These are phyloP conservation scores for Theileria sp. DNA, from an alignment of 169 alveolate genomes.

Conservation along the genomic window DNA sequence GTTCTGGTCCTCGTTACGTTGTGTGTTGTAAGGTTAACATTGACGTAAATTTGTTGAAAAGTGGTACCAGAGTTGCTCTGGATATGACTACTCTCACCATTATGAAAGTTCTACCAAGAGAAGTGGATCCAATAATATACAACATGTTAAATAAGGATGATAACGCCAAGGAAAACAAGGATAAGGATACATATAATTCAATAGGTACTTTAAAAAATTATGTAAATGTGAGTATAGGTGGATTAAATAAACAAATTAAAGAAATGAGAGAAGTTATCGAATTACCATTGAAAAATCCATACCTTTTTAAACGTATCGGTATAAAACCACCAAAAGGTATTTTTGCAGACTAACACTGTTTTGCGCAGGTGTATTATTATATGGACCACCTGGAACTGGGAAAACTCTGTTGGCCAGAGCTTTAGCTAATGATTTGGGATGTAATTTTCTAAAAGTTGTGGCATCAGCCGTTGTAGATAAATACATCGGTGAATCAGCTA, in stretches of 20 bases:
- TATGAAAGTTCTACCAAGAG: slow-evolving; percentile 94
- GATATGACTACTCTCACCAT: slow-evolving; percentile 98
- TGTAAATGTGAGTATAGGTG: slow-evolving; percentile 88
- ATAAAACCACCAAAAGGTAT: slow-evolving; percentile 97
- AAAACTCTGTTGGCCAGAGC: slow-evolving; percentile 99
- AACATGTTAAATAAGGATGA: slow-evolving; percentile 87
- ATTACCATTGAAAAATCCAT: slow-evolving; percentile 98
- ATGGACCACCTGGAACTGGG: slow-evolving; percentile 99
- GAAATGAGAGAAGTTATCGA: slow-evolving; percentile 98
- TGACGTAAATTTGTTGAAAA: slow-evolving; percentile 85
- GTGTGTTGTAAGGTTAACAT: slow-evolving; percentile 94
- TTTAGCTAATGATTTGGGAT: slow-evolving; percentile 96
- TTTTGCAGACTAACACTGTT: neutral
- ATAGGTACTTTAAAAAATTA: slow-evolving; percentile 27
- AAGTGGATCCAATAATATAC: slow-evolving; percentile 97
- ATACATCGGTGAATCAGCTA: slow-evolving; percentile 98
- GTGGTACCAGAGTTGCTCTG: slow-evolving; percentile 97
- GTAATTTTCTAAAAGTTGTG: slow-evolving; percentile 97
- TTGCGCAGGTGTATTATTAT: slow-evolving; percentile 94
- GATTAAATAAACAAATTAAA: slow-evolving; percentile 95
- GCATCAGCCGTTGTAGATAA: slow-evolving; percentile 99
- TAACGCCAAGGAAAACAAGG: neutral
- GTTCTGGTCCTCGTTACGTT: slow-evolving; percentile 97
- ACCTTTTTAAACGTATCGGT: slow-evolving; percentile 95
- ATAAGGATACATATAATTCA: slow-evolving; percentile 58